Base-by-base conservation (phyloP, 148 eudicot genomes). In the Diospyros lotus region DNA sequence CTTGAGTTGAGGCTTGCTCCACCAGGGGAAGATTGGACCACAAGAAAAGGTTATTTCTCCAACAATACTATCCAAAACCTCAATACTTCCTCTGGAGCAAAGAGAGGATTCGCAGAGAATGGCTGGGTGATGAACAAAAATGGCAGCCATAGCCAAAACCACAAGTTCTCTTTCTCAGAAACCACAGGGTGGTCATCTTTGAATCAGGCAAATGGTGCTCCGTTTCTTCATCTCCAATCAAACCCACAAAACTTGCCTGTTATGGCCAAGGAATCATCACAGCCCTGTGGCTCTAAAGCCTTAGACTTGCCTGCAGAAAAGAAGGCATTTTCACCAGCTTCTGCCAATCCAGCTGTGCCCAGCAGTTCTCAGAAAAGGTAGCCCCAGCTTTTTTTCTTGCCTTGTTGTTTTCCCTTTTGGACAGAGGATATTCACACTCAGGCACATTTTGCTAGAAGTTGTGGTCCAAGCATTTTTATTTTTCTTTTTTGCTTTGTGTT, bases 321-420 rank as follows among this genome's bases (percentile, higher is more conserved):
- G 81, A 90, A 90, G 86, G 78, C 82, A 80, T 88, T 90, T 85
- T 88, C 90, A 80, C 75, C 86, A 56, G 55, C 86, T 68, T 55
- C 90, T 83, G 86, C 78, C 14, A 86, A 80, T 76, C 78, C 93
- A 89, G 91, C 98, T 89, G 91, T 80, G 73, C 80, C 82, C 73
- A 94, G 85, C 86, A 84, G 73, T 51, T 82, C 97, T 75, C 98
- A 95, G 87, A 95, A 95, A 90, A 92, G 98, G 98, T 92, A 61
- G 58, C 43, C 15, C 38, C 76, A 60, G 77, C 64, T 79, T 77
- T 79, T 58, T 61, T 43, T 55, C 46, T 58, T 68, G 64, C 59
- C 17, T 28, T 79, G 14, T 60, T 75, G 66, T 10, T 68, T 73
- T 71, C 40, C 58, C 65, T 71, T 63, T 42, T 75, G 62, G 68